Evolutionary conservation across 73 alveolate species (phyloP).

Genomic region (Tetrahymena elliotti): DNA sequence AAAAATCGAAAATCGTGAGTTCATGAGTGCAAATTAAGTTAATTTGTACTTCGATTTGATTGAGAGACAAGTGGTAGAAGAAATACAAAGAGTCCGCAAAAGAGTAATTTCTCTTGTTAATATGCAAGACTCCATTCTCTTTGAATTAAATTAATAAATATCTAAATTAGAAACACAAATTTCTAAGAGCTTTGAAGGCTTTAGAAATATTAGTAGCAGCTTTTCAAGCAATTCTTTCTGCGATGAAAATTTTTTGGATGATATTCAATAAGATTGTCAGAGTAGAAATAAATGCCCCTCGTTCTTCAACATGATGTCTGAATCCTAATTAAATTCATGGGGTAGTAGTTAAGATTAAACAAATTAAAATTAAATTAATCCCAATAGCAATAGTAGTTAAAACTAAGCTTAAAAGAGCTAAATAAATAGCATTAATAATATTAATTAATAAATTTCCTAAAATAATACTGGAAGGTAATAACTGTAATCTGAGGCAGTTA

Average conservation of each 20-base stretch:
- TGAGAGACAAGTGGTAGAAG: neutral
- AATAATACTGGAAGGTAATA: neutral
- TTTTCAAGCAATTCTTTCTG: neutral
- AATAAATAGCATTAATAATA: neutral
- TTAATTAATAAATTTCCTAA: neutral
- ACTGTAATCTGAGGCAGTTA: neutral
- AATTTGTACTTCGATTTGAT: neutral
- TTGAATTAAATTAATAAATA: neutral
- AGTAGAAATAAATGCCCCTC: neutral
- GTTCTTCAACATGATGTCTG: neutral
- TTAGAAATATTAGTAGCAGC: neutral
- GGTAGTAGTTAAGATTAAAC: neutral
- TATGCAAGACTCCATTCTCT: neutral
- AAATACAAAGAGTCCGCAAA: neutral
- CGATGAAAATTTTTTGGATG: neutral
- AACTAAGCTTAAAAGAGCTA: neutral
- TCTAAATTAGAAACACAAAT: neutral
- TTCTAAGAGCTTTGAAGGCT: neutral
- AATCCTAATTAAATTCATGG: neutral
- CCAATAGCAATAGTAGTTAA: neutral
- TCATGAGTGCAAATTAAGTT: neutral
- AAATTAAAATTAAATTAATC: neutral
- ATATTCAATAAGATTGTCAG: neutral
- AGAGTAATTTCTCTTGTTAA: neutral
- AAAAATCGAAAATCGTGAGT: neutral